Percentiles rank a stretch among this genome's conserved stretches.
Evolutionary conservation across 306 rosid species (phyloP).

Genomic region (Dryas alaskensis): DNA sequence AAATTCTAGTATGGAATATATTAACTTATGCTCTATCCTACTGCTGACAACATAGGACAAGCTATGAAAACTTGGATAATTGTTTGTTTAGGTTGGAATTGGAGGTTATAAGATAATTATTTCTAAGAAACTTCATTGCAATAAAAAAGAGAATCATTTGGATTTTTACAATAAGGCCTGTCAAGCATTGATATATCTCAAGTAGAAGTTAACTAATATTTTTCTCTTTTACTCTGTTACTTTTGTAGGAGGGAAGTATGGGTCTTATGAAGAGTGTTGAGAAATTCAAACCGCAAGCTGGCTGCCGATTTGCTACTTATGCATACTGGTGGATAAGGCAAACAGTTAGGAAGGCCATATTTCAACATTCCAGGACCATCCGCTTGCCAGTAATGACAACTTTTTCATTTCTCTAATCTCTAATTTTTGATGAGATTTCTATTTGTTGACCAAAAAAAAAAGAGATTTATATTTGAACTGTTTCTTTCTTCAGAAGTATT

Average conservation of each 20-base stretch:
- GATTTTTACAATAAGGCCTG: neutral
- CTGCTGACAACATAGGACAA: conserved; percentile 17
- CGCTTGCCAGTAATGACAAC: conserved; percentile 65
- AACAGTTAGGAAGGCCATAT: conserved; percentile 67
- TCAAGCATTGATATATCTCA: neutral
- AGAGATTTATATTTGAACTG: no score
- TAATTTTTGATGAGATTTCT: neutral
- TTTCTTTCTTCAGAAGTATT: neutral
- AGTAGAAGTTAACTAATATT: conserved; percentile 15
- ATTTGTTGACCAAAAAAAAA: neutral
- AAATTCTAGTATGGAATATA: neutral
- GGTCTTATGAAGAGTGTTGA: conserved; percentile 86
- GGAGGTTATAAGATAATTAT: neutral
- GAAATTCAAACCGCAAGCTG: conserved; percentile 80
- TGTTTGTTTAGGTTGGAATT: conserved; percentile 16
- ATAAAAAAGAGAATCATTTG: neutral
- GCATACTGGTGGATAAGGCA: conserved; percentile 95
- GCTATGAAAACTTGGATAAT: neutral
- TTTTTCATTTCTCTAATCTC: neutral
- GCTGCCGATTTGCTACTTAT: conserved; percentile 78
- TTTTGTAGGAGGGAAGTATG: conserved; percentile 77
- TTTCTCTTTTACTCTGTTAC: conserved; percentile 23
- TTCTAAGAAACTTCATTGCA: neutral
- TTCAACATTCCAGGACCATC: conserved; percentile 71
- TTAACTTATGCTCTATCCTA: conserved; percentile 2